Evolutionary conservation across 805 yeast genomes (phyloP).

Genomic region (Metschnikowia matae): DNA sequence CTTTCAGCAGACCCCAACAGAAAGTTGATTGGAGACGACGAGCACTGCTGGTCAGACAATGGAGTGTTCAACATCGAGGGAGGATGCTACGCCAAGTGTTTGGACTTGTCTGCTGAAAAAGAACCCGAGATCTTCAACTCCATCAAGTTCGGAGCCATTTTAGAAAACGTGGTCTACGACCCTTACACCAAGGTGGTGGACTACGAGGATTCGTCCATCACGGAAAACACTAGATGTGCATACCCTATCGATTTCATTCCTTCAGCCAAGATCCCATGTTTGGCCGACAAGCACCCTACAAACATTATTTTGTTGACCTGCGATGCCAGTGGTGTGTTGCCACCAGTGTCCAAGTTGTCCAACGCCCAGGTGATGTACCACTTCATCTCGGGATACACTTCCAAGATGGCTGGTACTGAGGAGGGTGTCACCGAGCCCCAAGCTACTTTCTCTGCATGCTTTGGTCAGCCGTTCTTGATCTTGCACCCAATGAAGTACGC

Average conservation of each 20-base stretch:
- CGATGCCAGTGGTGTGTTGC: conserved; percentile 97
- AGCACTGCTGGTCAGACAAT: conserved; percentile 98
- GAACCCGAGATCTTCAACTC: conserved; percentile 98
- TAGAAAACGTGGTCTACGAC: conserved; percentile 90
- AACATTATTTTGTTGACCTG: conserved; percentile 91
- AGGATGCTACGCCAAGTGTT: conserved; percentile 98
- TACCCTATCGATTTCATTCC: conserved; percentile 97
- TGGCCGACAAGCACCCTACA: conserved; percentile 84
- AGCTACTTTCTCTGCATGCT: conserved; percentile 97
- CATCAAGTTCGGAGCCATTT: conserved; percentile 87
- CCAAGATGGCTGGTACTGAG: conserved; percentile 99
- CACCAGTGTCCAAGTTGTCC: conserved; percentile 91
- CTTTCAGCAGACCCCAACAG: conserved; percentile 95
- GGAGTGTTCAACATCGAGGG: conserved; percentile 99
- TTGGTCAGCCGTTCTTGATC: conserved; percentile 98
- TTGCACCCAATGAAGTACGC: conserved; percentile 98
- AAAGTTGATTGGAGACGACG: conserved; percentile 94
- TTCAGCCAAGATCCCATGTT: conserved; percentile 92
- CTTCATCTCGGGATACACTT: conserved; percentile 96
- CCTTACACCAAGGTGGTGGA: conserved; percentile 76
- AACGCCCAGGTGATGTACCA: conserved; percentile 98
- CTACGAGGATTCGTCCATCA: conserved; percentile 73
- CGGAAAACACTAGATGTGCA: conserved; percentile 98
- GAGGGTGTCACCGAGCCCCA: conserved; percentile 98
- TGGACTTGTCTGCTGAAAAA: conserved; percentile 82